Conservation (phyloP, 345 rosid genomes). For the Gynandropsis gynandra region DNA sequence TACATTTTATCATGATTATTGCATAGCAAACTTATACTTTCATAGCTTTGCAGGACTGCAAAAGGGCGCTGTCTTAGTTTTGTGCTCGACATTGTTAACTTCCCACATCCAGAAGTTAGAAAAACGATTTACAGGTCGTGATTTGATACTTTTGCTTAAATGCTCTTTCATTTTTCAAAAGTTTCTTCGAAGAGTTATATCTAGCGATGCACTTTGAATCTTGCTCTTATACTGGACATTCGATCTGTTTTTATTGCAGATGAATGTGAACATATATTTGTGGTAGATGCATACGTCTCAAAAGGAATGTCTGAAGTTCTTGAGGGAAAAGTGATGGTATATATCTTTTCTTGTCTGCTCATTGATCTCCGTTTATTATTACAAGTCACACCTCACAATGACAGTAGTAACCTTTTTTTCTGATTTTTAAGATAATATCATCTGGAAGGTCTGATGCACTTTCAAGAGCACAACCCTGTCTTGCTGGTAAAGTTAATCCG, state of each 20-base stretch:
- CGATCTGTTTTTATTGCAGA: slow-evolving; percentile 41
- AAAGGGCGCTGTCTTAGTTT: slow-evolving; percentile 47
- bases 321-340: slow-evolving; percentile 67
- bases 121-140: slow-evolving; percentile 51
- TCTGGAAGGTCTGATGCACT: slow-evolving; percentile 75
- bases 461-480: slow-evolving; percentile 64
- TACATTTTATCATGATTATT: slow-evolving; percentile 4
- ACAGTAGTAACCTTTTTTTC: slow-evolving; percentile 16
- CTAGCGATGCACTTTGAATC: slow-evolving; percentile 1
- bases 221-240: slow-evolving; percentile 10
- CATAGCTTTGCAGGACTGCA: slow-evolving; percentile 40
- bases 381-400: neutral
- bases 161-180: slow-evolving; percentile 8
- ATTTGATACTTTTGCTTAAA: slow-evolving; percentile 10
- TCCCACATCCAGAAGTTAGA: slow-evolving; percentile 46
- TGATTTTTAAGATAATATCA: slow-evolving; percentile 46
- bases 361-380: slow-evolving; percentile 12
- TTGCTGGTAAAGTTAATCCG: slow-evolving; percentile 48
- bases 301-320: slow-evolving; percentile 52
- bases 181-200: neutral
- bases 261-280: slow-evolving; percentile 30
- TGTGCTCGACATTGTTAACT: slow-evolving; percentile 46
- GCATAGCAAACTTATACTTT: slow-evolving; percentile 13
- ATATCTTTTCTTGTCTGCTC: slow-evolving; percentile 8
- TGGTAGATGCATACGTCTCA: slow-evolving; percentile 64